Evolutionary conservation across 805 yeast species (phyloP).

Genomic region (Candida chauliodis): DNA sequence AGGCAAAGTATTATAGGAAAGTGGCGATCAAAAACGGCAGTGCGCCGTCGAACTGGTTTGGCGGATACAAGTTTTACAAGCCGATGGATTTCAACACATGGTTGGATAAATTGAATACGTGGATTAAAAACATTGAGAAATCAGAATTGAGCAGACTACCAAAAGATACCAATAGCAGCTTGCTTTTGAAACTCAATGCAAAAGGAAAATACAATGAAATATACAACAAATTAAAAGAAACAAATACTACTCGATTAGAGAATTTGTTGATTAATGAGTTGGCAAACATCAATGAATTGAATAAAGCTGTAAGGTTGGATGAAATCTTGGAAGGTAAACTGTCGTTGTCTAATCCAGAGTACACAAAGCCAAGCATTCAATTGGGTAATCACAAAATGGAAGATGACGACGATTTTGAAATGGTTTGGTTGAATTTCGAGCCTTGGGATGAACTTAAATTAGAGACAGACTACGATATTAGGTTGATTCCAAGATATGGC

Average conservation of each 20-base stretch:
- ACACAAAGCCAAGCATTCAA: constrained; percentile 33
- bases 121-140: constrained; percentile 15
- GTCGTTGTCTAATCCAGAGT: constrained; percentile 23
- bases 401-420: constrained; percentile 40
- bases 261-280: constrained; percentile 24
- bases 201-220: constrained; percentile 29
- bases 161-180: not conserved
- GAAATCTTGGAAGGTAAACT: constrained; percentile 30
- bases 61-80: constrained; percentile 51
- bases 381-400: constrained; percentile 35
- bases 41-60: constrained; percentile 59
- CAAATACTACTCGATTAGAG: constrained; percentile 19
- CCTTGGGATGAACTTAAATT: constrained; percentile 43
- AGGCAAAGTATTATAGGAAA: constrained; percentile 53
- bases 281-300: constrained; percentile 30
- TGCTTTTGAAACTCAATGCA: constrained; percentile 9
- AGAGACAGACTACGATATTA: constrained; percentile 37
- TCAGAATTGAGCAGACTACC: constrained; percentile 3
- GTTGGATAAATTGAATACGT: constrained; percentile 21
- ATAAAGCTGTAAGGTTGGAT: constrained; percentile 35
- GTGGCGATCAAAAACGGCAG: constrained; percentile 48
- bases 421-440: constrained; percentile 41
- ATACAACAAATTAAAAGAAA: constrained; percentile 21
- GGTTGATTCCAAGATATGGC: constrained; percentile 28
- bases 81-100: constrained; percentile 48